Evolutionary conservation across 257 asterid species (phyloP).

Genomic region (Vinca minor): DNA sequence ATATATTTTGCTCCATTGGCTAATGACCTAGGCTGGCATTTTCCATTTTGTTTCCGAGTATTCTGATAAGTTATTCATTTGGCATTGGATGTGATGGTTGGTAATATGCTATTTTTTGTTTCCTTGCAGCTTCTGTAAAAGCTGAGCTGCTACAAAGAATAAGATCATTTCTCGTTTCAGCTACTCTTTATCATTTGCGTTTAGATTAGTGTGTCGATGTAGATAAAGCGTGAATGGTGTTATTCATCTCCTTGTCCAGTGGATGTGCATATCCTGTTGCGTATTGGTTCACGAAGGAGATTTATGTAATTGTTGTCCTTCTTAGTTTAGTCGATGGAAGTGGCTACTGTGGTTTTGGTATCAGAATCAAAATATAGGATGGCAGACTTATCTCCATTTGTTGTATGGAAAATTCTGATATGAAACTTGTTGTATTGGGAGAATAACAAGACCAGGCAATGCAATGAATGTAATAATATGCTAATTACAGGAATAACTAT

Average conservation of each 20-base stretch:
- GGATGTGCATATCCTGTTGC: not conserved
- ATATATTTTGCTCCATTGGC: no score
- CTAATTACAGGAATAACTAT: not conserved
- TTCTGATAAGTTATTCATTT: no score
- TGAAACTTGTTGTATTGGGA: no score
- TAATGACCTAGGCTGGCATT: no score
- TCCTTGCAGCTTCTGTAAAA: constrained; percentile 22
- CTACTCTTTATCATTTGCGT: not conserved
- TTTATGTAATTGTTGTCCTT: not conserved
- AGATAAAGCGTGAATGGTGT: not conserved
- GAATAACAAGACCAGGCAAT: not conserved
- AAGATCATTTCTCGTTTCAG: no score
- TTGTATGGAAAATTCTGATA: no score
- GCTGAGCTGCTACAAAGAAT: not conserved
- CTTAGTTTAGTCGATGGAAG: not conserved
- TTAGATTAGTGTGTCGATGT: not conserved
- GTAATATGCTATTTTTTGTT: no score
- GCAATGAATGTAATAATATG: not conserved
- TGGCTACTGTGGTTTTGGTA: not conserved
- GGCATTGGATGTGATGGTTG: no score
- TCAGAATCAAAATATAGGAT: not conserved
- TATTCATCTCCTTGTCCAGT: not conserved
- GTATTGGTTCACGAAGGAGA: not conserved
- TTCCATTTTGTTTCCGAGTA: no score
- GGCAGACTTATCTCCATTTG: not conserved